These are phyloP conservation scores for Aspergillus sclerotioniger DNA, from an alignment of 495 filamentous ascomycete species.

Conservation along the genomic window DNA sequence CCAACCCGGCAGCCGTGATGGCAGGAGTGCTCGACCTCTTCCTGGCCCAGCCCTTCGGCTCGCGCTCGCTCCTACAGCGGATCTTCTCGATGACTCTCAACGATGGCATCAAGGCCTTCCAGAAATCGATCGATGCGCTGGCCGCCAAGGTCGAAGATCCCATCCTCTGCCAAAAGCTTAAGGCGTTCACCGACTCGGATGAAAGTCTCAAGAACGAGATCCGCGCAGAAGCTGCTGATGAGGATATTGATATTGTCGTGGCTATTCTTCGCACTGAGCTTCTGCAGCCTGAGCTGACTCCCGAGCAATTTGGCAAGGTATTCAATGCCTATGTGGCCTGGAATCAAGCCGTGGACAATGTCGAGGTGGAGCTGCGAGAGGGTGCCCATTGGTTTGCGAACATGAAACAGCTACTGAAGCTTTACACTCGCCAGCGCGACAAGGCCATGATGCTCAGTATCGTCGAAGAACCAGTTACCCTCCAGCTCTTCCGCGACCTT, in stretches of 20 bases:
- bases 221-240: conserved; percentile 63
- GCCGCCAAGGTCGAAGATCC: conserved; percentile 71
- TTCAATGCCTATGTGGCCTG: conserved; percentile 97
- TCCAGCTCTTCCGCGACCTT: conserved; percentile 90
- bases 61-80: conserved; percentile 84
- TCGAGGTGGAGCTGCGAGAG: conserved; percentile 81
- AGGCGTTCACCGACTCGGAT: conserved; percentile 69
- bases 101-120: conserved; percentile 81
- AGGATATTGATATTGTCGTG: conserved; percentile 80
- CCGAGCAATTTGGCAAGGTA: conserved; percentile 74
- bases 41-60: conserved; percentile 88
- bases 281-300: conserved; percentile 63
- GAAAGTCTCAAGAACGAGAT: conserved; percentile 72
- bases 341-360: conserved; percentile 89
- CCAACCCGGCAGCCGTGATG: conserved; percentile 97
- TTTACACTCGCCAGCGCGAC: conserved; percentile 87
- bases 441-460: conserved; percentile 96
- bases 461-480: conserved; percentile 90
- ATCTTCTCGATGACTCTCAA: conserved; percentile 90
- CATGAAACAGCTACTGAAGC: conserved; percentile 90
- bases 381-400: conserved; percentile 90
- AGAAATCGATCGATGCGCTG: conserved; percentile 79
- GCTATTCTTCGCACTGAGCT: conserved; percentile 74
- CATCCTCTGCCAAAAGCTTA: conserved; percentile 78
- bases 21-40: conserved; percentile 88